phyloP scores from a whole-genome alignment of 768 basidiomycete genomes.

The Boletus rubropictus region DNA sequence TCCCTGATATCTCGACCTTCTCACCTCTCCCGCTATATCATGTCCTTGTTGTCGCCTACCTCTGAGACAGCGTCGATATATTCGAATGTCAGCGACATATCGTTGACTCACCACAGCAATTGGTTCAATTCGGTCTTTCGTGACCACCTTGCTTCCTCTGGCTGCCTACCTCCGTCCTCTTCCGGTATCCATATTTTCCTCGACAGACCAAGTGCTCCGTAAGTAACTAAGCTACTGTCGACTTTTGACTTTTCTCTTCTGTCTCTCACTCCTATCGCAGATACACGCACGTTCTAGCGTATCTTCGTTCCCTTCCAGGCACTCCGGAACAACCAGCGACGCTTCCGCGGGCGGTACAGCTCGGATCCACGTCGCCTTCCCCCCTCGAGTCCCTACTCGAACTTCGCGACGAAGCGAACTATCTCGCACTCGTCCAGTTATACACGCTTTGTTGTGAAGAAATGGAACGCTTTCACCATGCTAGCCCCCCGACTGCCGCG shows the following conservation, averaged over 20 bases:
- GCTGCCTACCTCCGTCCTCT: constrained; percentile 42
- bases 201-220: constrained; percentile 77
- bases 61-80: constrained; percentile 52
- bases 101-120: constrained; percentile 15
- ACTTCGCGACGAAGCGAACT: constrained; percentile 73
- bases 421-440: constrained; percentile 63
- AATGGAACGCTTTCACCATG: constrained; percentile 46
- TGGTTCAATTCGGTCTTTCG: constrained; percentile 50
- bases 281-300: constrained; percentile 64
- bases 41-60: constrained; percentile 37
- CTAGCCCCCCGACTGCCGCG: constrained; percentile 30
- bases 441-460: constrained; percentile 63
- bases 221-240: constrained; percentile 30
- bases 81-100: constrained; percentile 42
- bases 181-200: constrained; percentile 65
- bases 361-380: constrained; percentile 37
- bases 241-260: constrained; percentile 1
- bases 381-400: constrained; percentile 66
- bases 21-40: constrained; percentile 54
- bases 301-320: constrained; percentile 55
- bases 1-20: constrained; percentile 69
- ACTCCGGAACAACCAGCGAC: constrained; percentile 42
- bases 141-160: constrained; percentile 58
- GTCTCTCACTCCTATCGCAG: constrained; percentile 30
- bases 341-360: constrained; percentile 58